These are phyloP conservation scores for Knoxdaviesia capensis DNA, from an alignment of 2,329 filamentous ascomycete species.

Conservation along the genomic window DNA sequence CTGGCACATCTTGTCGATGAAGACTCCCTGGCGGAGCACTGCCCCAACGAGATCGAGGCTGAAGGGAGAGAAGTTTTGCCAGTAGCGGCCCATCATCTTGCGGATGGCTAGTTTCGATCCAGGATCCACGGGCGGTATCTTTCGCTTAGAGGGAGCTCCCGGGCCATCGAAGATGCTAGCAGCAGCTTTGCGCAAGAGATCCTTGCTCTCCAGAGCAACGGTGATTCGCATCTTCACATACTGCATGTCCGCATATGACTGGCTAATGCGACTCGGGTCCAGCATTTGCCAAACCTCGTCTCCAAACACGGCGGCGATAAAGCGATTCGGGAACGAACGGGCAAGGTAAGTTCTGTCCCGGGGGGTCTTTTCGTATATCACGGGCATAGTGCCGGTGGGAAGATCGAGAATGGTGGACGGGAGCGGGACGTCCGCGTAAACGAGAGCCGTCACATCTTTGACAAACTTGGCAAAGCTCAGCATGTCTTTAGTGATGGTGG, in stretches of 20 bases:
- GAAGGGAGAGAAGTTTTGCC: conserved; percentile 45
- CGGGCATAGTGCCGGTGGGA: conserved; percentile 25
- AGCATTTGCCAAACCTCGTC: background rate
- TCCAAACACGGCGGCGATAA: conserved; percentile 19
- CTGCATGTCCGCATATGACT: background rate
- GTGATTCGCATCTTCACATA: background rate
- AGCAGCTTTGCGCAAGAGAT: conserved; percentile 15
- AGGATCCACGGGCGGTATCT: background rate
- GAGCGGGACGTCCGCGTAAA: conserved; percentile 30
- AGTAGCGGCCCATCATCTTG: conserved; percentile 52
- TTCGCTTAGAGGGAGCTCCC: too few relatives aligned
- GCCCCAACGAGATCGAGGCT: conserved; percentile 45
- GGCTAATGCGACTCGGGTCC: background rate
- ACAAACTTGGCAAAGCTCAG: conserved; percentile 43
- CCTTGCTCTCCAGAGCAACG: conserved; percentile 17
- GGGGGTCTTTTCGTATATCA: background rate
- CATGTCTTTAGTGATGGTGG: conserved; percentile 30
- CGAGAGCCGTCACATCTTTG: conserved; percentile 28
- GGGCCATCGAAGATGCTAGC: too few relatives aligned
- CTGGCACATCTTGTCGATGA: conserved; percentile 50
- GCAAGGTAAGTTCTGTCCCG: background rate
- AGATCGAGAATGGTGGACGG: conserved; percentile 45
- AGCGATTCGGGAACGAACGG: conserved; percentile 34
- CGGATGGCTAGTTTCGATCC: conserved; percentile 24
- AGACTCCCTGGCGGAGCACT: conserved; percentile 44